Base-by-base conservation (phyloP, 345 rosid species). In the Lagerstroemia speciosa region DNA sequence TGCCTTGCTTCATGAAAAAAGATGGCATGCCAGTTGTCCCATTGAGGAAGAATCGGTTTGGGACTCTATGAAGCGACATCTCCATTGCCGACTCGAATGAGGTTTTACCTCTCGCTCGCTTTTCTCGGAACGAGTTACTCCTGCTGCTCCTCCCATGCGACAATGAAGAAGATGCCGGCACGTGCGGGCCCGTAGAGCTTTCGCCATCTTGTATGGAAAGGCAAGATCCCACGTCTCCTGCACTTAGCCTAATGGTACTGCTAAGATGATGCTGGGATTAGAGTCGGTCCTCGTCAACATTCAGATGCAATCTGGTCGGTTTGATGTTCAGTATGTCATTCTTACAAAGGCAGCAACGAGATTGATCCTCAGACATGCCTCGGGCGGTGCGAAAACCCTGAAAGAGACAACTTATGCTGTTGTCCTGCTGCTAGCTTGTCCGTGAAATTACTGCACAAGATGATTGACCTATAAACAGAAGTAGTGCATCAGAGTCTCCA, bases 1-100 rank as follows among this genome's bases (percentile, higher is more conserved):
- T 72, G 60, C 85, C 85, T 60, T 82, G 85, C 60, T 79, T 74
- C 62, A 81, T 79, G 64, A 76, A 82, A 24, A 82, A 65, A 12
- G 79, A 82, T 24, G 85, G 76, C 24, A 66, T 62, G 38, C 70
- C 73, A 17, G 75, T 79, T 11, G 80, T 72, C 41, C 83, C 85
- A 48, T 82, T 82, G 45, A 79, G 32, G 67, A 76, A 82, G 68
- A 82, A 63, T 69, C 81, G 76, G 22, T 80, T 80, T 0, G 81
- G 85, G 69, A 82, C 77, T 67, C 79, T 67, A 46, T 79, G 77
- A 26, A 79, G 74, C 48, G 72, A 76, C 58, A 73, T 75, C 55
- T 81, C 80, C 76, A 68, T 76, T 60, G 76, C 58, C 29, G 61
- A 65, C 8, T 78, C 84, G 32, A 74, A 69, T 2, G 82, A 76